A percentile compares a stretch with the other conserved stretches of the same genome.
Conservation (phyloP, 768 basidiomycete species). For the Lactarius tabidus region DNA sequence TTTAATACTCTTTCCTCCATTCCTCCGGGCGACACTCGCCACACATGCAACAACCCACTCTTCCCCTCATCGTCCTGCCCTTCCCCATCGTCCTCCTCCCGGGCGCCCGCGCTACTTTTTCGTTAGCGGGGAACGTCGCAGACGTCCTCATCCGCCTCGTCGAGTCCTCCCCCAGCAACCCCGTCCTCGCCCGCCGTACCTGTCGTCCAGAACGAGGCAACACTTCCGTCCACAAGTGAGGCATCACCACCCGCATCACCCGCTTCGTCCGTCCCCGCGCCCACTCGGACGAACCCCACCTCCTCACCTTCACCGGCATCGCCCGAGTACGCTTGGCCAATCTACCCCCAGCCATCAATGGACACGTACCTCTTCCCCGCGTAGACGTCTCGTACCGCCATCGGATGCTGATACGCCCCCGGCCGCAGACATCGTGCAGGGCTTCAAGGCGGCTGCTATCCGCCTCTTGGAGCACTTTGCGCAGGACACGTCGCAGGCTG, state of each 20-base stretch:
- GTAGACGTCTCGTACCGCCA: constrained; percentile 30
- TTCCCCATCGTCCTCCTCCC: constrained; percentile 76
- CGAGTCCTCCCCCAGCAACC: constrained; percentile 64
- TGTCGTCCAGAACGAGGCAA: constrained; percentile 33
- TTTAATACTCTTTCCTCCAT: neutral
- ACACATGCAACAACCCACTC: constrained; percentile 27
- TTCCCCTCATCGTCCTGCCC: constrained; percentile 66
- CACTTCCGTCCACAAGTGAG: constrained; percentile 46
- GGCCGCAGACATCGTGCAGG: constrained; percentile 50
- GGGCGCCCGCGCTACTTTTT: constrained; percentile 61
- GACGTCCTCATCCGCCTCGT: constrained; percentile 63
- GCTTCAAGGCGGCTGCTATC: constrained; percentile 66
- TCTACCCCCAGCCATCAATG: constrained; percentile 45
- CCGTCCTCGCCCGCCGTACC: constrained; percentile 69
- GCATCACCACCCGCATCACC: constrained; percentile 66
- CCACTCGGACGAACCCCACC: constrained; percentile 56
- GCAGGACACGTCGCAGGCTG: constrained; percentile 39
- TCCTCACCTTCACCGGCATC: constrained; percentile 70
- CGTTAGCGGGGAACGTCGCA: constrained; percentile 57
- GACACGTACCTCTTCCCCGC: constrained; percentile 35
- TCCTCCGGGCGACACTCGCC: neutral
- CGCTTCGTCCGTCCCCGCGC: constrained; percentile 61
- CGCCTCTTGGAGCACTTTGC: constrained; percentile 63
- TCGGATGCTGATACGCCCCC: constrained; percentile 42
- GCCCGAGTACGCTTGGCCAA: constrained; percentile 56